Percentiles rank a stretch among this genome's conserved stretches.
Conservation (phyloP, 306 rosid species). For the Inga leiocalycina region DNA sequence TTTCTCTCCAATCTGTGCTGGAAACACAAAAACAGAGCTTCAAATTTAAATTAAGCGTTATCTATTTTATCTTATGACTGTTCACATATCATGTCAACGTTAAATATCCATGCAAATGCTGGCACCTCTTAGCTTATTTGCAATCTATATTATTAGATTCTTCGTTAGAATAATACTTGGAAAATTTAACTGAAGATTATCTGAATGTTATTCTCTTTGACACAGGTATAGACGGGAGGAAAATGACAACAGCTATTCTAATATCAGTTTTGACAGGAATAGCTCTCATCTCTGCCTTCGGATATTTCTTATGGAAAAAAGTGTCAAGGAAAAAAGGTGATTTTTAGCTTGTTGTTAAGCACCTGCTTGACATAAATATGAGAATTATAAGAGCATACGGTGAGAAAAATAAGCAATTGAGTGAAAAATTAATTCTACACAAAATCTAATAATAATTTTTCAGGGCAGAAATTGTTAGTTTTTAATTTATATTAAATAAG, state of each 20-base stretch:
- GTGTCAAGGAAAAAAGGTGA: slow-evolving; percentile 14
- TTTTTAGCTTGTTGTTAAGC: neutral
- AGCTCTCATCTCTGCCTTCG: neutral
- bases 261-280: slow-evolving; percentile 21
- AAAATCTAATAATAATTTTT: neutral
- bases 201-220: neutral
- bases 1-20: neutral
- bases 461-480: neutral
- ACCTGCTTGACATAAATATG: neutral
- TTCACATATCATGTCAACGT: neutral
- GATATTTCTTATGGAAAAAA: slow-evolving; percentile 28
- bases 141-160: too few relatives aligned
- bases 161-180: neutral
- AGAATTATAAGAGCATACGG: neutral
- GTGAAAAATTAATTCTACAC: neutral
- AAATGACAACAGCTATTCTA: neutral
- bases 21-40: neutral
- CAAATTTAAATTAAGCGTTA: neutral
- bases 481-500: too few relatives aligned
- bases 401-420: neutral
- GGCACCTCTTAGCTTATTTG: neutral
- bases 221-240: slow-evolving; percentile 2
- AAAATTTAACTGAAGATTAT: neutral
- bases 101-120: neutral
- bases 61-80: neutral